phyloP scores from a whole-genome alignment of 345 rosid species.

The Gossypium turneri region DNA sequence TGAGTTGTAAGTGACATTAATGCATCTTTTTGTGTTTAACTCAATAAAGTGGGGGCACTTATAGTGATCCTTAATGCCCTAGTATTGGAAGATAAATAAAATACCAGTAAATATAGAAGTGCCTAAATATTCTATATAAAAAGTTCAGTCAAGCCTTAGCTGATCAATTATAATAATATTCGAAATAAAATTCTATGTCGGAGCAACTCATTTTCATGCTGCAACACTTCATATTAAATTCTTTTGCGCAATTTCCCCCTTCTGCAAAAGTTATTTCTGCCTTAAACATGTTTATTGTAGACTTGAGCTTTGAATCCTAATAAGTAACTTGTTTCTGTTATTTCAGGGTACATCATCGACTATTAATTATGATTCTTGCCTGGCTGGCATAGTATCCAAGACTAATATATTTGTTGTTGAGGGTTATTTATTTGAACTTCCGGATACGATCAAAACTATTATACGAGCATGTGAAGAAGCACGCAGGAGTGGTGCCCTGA shows the following conservation, averaged over 20 bases:
- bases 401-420: constrained; percentile 77
- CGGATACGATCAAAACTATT: constrained; percentile 77
- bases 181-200: neutral
- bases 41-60: neutral
- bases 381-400: constrained; percentile 71
- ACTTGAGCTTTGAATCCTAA: neutral
- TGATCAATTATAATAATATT: neutral
- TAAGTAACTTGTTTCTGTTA: constrained; percentile 14
- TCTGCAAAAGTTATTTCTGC: neutral
- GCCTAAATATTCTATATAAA: neutral
- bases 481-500: constrained; percentile 61
- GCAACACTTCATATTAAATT: neutral
- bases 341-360: constrained; percentile 85
- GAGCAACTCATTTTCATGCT: neutral
- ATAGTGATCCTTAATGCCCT: neutral
- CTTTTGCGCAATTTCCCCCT: neutral
- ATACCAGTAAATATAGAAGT: neutral
- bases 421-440: constrained; percentile 93
- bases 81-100: neutral
- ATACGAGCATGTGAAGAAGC: constrained; percentile 87
- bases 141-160: neutral
- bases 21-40: neutral
- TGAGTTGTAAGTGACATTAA: neutral
- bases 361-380: constrained; percentile 64
- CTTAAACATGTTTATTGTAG: neutral